Evolutionary conservation across 75 land plant genomes (phyloP).

Genomic region (Cryptomeria japonica): DNA sequence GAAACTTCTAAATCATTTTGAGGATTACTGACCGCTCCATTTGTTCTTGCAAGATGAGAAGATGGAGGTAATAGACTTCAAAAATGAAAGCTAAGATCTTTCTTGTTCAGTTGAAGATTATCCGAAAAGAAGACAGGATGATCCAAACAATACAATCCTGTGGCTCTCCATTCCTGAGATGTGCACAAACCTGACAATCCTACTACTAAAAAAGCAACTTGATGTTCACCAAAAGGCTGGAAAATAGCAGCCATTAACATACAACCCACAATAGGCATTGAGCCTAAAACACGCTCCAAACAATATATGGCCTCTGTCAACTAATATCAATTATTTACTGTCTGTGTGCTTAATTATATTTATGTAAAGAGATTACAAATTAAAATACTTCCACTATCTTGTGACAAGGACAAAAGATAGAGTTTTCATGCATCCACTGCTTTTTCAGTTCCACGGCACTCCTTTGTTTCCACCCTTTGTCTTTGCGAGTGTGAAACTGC

Average conservation of each 20-base stretch:
- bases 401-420: background rate
- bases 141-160: constrained; percentile 6
- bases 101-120: background rate
- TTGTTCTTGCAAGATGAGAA: background rate
- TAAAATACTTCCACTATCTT: background rate
- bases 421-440: background rate
- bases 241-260: background rate
- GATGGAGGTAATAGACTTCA: constrained; percentile 1
- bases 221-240: background rate
- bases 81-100: background rate
- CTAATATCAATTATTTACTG: background rate
- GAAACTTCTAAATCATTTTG: background rate
- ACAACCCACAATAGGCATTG: background rate
- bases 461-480: background rate
- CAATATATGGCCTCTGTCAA: background rate
- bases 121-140: background rate
- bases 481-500: background rate
- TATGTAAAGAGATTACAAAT: background rate
- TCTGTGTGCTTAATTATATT: background rate
- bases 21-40: background rate
- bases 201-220: background rate
- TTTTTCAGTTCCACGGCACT: background rate
- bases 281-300: background rate
- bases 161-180: constrained; percentile 7
- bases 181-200: background rate